Evolutionary conservation across 2,329 filamentous ascomycete species (phyloP), one percentile per base, ranked within the genome.

Genomic region (Phyllosticta citribraziliensis): DNA sequence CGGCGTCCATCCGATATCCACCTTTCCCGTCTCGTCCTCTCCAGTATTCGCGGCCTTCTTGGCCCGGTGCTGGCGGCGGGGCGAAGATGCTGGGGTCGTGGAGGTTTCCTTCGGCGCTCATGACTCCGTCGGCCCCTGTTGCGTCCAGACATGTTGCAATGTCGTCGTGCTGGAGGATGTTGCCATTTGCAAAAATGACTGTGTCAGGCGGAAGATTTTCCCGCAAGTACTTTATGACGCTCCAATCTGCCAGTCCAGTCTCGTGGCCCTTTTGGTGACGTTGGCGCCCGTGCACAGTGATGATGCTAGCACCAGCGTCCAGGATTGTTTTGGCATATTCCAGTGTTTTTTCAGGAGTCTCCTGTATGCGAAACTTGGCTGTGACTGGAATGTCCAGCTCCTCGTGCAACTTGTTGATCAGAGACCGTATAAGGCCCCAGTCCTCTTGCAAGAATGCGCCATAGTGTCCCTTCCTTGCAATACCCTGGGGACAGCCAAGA

Each of bases 151-250:
- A 97, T 20, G 77, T 78, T 57, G 87, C 82, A 11, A 99, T 78
- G 71, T 99, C 93, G 0, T 80, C 86, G 62, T 88, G 82, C 71
- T 89, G 88, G 62, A 99, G 77, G 40, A 97, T 87, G 70, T 99
- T 99, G 12, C 94, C 94, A 73, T 99, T 99, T 3, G 94, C 94
- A 71, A 99, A 97, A 2, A 99, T 84, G 24, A 99, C 94, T 8
- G 91, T 95, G 55, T 97, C 91, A 1, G 82, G 77, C 0, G 93
- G 93, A 30, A 99, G 76, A 64, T 87, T 88, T 11, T 96, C 89
- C 56, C 94, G 81, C 65, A 99, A 75, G 70, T 89, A 93, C 4
- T 86, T 83, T 61, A 99, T 86, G 69, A 88, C 84, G n/a, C 77
- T 78, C 94, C 94, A 99, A 75, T 99, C 91, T 4, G 94, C 94